A percentile compares a stretch with the other conserved stretches of the same genome.
phyloP scores from a whole-genome alignment of 2,329 filamentous ascomycete genomes.

The Ophiostoma triangulosporum region DNA sequence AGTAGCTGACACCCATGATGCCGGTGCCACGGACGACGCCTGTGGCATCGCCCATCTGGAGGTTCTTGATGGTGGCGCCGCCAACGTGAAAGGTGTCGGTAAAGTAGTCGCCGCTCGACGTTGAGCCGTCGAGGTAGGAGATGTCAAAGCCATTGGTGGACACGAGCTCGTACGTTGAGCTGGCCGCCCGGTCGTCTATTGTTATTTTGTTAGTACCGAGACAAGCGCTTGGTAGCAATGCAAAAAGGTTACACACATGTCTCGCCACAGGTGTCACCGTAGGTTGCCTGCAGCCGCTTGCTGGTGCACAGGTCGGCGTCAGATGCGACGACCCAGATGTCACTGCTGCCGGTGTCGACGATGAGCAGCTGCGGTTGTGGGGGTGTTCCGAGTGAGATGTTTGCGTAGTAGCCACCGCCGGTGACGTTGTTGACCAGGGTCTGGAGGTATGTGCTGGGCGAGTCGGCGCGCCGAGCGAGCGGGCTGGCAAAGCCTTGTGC shows the following conservation, averaged over 20 bases:
- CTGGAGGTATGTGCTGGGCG: constrained; percentile 21
- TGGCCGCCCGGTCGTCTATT: constrained; percentile 28
- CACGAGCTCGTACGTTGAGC: constrained; percentile 34
- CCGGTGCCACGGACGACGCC: constrained; percentile 37
- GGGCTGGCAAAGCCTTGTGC: constrained; percentile 13
- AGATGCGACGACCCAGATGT: constrained; percentile 41
- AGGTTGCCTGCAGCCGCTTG: constrained; percentile 20
- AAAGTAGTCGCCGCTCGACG: constrained; percentile 43
- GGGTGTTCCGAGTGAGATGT: constrained; percentile 46
- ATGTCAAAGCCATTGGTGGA: constrained; percentile 39
- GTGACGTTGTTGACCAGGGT: constrained; percentile 39
- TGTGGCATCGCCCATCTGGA: constrained; percentile 43
- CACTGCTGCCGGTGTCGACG: constrained; percentile 50
- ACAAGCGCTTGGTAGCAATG: too few relatives aligned
- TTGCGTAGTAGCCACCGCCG: constrained; percentile 41
- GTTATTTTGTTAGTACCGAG: constrained; percentile 8
- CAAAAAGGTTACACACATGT: constrained; percentile 28
- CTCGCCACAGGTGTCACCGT: constrained; percentile 24
- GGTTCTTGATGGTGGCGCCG: constrained; percentile 31
- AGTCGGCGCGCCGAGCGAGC: constrained; percentile 11
- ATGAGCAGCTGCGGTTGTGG: constrained; percentile 39
- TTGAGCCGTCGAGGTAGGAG: constrained; percentile 44
- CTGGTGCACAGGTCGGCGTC: constrained; percentile 28
- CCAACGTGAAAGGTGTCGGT: constrained; percentile 40
- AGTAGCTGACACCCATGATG: constrained; percentile 46